Conservation (phyloP, 306 rosid genomes). For the Prunus salicina region DNA sequence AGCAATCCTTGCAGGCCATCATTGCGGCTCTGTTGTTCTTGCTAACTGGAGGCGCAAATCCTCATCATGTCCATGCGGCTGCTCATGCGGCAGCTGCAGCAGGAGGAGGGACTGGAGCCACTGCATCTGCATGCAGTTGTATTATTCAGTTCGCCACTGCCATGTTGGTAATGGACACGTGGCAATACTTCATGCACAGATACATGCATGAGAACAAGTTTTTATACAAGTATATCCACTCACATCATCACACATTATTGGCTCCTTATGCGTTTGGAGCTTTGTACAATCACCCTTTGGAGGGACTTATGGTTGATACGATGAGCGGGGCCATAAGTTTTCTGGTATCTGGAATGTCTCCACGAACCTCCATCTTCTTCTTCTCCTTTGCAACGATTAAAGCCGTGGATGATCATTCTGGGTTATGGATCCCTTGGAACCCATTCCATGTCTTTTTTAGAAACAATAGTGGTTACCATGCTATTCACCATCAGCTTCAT, state of each 20-base stretch:
- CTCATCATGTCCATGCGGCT: not conserved
- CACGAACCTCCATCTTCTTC: slow-evolving; percentile 13
- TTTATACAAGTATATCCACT: slow-evolving; percentile 74
- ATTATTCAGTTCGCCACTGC: slow-evolving; percentile 51
- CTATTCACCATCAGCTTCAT: slow-evolving; percentile 76
- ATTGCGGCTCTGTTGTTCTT: not conserved
- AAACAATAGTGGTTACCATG: slow-evolving; percentile 78
- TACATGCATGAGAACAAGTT: slow-evolving; percentile 86
- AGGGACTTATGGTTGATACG: not conserved
- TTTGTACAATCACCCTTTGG: slow-evolving; percentile 6
- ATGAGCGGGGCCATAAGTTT: not conserved
- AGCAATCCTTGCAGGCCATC: not conserved
- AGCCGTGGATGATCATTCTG: slow-evolving; percentile 85
- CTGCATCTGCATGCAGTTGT: not conserved
- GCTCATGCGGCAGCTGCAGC: not conserved
- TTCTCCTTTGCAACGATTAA: slow-evolving; percentile 89
- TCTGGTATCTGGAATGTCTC: not conserved
- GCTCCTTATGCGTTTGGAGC: slow-evolving; percentile 27
- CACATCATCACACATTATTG: slow-evolving; percentile 66
- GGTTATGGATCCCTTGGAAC: slow-evolving; percentile 74
- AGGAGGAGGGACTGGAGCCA: too few species aligned
- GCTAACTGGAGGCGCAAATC: not conserved
- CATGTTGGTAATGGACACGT: slow-evolving; percentile 77
- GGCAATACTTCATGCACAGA: slow-evolving; percentile 91
- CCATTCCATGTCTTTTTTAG: slow-evolving; percentile 61